phyloP scores from a whole-genome alignment of 176 grass and related monocot species.

The Oryza officinalis region DNA sequence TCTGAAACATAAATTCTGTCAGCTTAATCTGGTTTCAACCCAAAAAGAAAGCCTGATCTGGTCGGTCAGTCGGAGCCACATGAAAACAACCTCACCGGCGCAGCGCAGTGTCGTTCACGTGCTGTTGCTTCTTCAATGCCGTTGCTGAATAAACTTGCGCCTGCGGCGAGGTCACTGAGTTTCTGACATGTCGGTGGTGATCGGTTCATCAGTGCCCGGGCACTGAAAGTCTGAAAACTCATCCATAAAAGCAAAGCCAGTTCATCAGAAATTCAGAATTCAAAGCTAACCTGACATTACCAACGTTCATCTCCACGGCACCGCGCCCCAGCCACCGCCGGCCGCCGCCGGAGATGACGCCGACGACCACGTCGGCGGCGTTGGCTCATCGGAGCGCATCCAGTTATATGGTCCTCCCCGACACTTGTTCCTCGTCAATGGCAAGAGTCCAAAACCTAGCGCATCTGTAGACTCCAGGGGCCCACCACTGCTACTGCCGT shows the following conservation, averaged over 20 bases:
- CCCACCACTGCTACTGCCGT: rapidly evolving
- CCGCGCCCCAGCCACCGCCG: too few relatives aligned
- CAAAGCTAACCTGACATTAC: background rate
- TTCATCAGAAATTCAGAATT: too few relatives aligned
- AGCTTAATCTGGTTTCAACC: too few relatives aligned
- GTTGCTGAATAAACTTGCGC: background rate
- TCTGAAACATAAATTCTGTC: too few relatives aligned
- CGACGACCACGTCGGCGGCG: background rate
- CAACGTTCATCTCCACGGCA: background rate
- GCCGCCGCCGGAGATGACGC: background rate
- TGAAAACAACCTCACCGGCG: background rate
- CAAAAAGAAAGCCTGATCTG: background rate
- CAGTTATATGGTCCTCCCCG: background rate
- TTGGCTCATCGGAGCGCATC: background rate
- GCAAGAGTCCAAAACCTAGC: background rate
- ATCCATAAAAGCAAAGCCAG: background rate
- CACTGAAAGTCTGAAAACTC: too few relatives aligned
- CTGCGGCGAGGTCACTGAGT: too few relatives aligned
- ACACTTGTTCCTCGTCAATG: constrained; percentile 17
- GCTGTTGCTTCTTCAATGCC: background rate
- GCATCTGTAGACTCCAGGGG: background rate
- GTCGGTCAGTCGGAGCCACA: too few relatives aligned
- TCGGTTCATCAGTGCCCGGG: background rate
- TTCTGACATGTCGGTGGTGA: background rate
- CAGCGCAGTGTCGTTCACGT: background rate